Evolutionary conservation across 306 rosid species (phyloP).

Genomic region (Carpinus fangiana): DNA sequence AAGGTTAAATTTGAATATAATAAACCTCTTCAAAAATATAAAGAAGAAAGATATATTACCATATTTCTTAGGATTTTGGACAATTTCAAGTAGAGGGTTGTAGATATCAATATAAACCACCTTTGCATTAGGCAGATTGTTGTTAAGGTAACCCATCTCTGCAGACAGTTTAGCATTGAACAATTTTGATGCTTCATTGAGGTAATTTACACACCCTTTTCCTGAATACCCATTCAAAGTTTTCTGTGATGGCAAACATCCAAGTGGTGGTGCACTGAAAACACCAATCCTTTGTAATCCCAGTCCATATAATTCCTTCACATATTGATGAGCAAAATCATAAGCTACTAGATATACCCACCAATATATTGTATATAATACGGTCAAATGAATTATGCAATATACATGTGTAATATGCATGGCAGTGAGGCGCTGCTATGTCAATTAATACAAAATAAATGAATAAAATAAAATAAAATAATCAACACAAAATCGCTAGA

Average conservation of each 20-base stretch:
- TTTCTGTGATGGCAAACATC: slow-evolving; percentile 59
- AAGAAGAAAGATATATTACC: slow-evolving; percentile 30
- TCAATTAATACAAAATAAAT: too few species aligned
- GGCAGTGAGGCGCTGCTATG: too few species aligned
- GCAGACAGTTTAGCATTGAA: slow-evolving; percentile 51
- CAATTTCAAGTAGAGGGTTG: slow-evolving; percentile 45
- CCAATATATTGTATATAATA: too few species aligned
- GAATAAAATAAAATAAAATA: too few species aligned
- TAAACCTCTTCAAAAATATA: too few species aligned
- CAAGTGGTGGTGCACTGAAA: slow-evolving; percentile 56
- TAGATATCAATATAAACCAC: slow-evolving; percentile 48
- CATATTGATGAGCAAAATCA: too few species aligned
- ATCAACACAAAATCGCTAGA: too few species aligned
- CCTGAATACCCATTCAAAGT: slow-evolving; percentile 48
- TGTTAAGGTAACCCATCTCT: slow-evolving; percentile 21
- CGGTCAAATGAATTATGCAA: too few species aligned
- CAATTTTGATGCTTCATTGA: slow-evolving; percentile 43
- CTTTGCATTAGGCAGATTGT: slow-evolving; percentile 29
- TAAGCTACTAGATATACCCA: too few species aligned
- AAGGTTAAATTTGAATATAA: too few species aligned
- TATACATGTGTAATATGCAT: too few species aligned
- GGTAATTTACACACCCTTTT: slow-evolving; percentile 39
- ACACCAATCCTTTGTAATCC: slow-evolving; percentile 58
- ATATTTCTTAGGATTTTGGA: slow-evolving; percentile 43
- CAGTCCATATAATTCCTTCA: slow-evolving; percentile 42